Conservation (phyloP, 2,329 filamentous ascomycete genomes). For the Curvularia sp. region DNA sequence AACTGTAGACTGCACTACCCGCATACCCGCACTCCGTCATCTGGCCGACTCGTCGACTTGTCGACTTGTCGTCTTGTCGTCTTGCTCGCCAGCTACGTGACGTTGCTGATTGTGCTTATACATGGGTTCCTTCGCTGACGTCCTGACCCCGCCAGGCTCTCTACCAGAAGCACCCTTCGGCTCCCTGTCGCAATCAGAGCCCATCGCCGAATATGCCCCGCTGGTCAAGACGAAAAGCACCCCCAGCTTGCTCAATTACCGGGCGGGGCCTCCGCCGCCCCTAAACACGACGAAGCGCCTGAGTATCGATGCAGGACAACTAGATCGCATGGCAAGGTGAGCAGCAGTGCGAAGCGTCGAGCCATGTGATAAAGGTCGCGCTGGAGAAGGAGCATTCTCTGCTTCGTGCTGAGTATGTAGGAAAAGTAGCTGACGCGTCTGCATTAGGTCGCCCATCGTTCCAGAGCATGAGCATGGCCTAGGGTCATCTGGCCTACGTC, state of each 20-base stretch:
- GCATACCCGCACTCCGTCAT: neutral
- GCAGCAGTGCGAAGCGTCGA: constrained; percentile 39
- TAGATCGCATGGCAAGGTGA: constrained; percentile 77
- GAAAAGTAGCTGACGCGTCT: constrained; percentile 23
- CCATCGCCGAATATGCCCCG: constrained; percentile 41
- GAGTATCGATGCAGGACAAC: constrained; percentile 76
- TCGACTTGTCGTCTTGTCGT: neutral
- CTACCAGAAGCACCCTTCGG: constrained; percentile 40
- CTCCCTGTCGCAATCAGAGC: constrained; percentile 28
- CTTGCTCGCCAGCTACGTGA: neutral
- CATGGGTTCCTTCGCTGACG: constrained; percentile 40
- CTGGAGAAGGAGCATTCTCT: constrained; percentile 11
- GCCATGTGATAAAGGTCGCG: neutral
- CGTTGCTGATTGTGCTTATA: constrained; percentile 5
- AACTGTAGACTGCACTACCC: neutral
- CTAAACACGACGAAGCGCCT: constrained; percentile 70
- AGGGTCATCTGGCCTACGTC: constrained; percentile 83
- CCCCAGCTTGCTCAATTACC: constrained; percentile 55
- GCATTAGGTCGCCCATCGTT: constrained; percentile 76
- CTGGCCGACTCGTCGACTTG: neutral
- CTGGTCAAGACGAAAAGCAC: constrained; percentile 60
- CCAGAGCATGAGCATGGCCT: constrained; percentile 87
- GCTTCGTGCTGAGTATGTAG: constrained; percentile 4
- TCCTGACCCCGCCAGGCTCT: constrained; percentile 43
- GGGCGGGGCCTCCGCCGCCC: constrained; percentile 44